Base-by-base conservation (phyloP, 1,284 basidiomycete species). In the Fomitiporia mediterranea region DNA sequence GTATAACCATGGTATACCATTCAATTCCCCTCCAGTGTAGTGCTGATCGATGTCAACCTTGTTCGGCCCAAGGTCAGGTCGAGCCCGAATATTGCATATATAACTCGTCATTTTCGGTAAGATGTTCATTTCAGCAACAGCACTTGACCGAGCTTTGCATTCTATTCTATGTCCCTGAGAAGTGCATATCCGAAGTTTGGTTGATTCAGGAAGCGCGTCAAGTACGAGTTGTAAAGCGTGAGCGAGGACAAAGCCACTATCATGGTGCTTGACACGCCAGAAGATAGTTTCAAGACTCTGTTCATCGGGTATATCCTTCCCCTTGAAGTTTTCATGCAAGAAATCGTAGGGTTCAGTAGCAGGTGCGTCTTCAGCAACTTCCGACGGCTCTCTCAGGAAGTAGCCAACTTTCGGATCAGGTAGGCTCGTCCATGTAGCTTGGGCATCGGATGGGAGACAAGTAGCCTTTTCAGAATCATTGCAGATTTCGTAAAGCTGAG, bases 231-330 rank as follows among this genome's bases (percentile, higher is more conserved):
- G 53, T 17, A 59, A 34, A 4, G 48, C 39, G 34, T 56, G 46
- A 21, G 9, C 11, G 9, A 59, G 42, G 13, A 51, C 27, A 35
- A 34, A 59, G 11, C 54, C 49, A 21, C 53, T 55, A 40, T 59
- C 54, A 28, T 59, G 57, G 46, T 55, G 35, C 42, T 52, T 55
- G 11, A 55, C 23, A 17, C 40, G 38, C 57, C 57, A 59, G 42
- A 40, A 59, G 7, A 58, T 59, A 21, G 30, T 46, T 28, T 59
- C 57, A 2, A 46, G 19, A 13, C 46, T 53, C 42, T 51, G 30
- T 1, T 39, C 17, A 35, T 42, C 47, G 7, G 56, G 32, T 19
- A 38, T 40, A 5, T 42, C 23, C 37, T 39, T 19, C 32, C 23
- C 21, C 19, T 4, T 39, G 3, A 51, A 8, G 8, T 23, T 27